These are phyloP conservation scores for Pycnococcus provasolii DNA, from an alignment of 139 green algal genomes.

Conservation along the genomic window DNA sequence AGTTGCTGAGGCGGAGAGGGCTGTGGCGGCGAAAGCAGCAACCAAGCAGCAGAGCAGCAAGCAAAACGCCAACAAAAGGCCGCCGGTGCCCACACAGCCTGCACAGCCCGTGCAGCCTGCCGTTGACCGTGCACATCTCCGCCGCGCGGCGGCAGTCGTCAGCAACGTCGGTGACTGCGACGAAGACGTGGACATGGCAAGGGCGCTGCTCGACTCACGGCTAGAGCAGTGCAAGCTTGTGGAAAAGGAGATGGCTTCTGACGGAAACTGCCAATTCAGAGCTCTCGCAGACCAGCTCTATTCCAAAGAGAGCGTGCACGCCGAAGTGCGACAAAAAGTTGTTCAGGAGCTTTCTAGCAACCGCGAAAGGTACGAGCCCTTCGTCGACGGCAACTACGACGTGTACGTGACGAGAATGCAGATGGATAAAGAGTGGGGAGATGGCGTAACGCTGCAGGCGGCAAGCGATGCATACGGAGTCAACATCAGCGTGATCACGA, in stretches of 20 bases:
- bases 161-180: too few relatives aligned
- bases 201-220: slow-evolving; percentile 1
- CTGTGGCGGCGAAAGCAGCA: too few relatives aligned
- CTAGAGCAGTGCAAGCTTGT: slow-evolving; percentile 20
- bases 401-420: slow-evolving; percentile 23
- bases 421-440: slow-evolving; percentile 19
- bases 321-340: not conserved
- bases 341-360: slow-evolving; percentile 17
- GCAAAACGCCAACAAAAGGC: too few relatives aligned
- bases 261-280: slow-evolving; percentile 33
- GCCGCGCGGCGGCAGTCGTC: too few relatives aligned
- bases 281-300: slow-evolving; percentile 27
- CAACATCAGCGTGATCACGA: too few relatives aligned
- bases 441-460: slow-evolving; percentile 30
- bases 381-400: not conserved
- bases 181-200: too few relatives aligned
- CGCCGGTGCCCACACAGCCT: too few relatives aligned
- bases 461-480: slow-evolving; percentile 19
- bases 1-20: too few relatives aligned
- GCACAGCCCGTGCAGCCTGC: too few relatives aligned
- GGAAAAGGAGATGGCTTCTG: slow-evolving; percentile 23
- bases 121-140: too few relatives aligned
- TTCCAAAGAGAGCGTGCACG: slow-evolving; percentile 15
- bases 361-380: slow-evolving; percentile 1
- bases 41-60: too few relatives aligned